phyloP scores from a whole-genome alignment of 805 yeast species.

The Ogataea salicorniae region DNA sequence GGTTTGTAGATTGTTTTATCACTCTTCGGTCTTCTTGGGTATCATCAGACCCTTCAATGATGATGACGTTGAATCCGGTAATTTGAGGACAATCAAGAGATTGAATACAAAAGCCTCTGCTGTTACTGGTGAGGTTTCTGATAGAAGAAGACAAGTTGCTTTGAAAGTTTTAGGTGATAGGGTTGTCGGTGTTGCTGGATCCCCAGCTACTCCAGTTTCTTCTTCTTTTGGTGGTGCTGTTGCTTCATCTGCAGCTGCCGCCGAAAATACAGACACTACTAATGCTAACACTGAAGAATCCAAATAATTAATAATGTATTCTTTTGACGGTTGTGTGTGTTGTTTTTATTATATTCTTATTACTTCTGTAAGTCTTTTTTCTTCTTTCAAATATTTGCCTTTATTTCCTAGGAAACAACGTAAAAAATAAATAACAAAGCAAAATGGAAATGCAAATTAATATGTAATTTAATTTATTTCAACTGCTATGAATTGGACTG shows the following conservation, averaged over 20 bases:
- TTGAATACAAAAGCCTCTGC: slow-evolving; percentile 28
- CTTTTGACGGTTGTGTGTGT: too few species aligned
- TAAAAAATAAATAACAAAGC: background rate
- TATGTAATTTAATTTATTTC: too few species aligned
- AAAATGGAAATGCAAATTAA: too few species aligned
- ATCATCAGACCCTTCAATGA: slow-evolving; percentile 59
- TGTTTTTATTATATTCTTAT: background rate
- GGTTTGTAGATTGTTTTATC: slow-evolving; percentile 40
- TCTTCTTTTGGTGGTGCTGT: background rate
- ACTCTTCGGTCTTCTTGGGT: slow-evolving; percentile 37
- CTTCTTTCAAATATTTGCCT: too few species aligned
- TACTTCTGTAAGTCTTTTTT: background rate
- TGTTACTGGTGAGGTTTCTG: slow-evolving; percentile 47
- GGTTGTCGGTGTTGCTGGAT: slow-evolving; percentile 7
- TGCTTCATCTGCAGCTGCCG: background rate
- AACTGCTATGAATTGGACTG: too few species aligned
- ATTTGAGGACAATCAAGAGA: slow-evolving; percentile 64
- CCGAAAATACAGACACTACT: slow-evolving; percentile 1
- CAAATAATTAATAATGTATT: background rate
- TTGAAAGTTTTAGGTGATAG: slow-evolving; percentile 65
- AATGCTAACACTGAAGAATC: background rate
- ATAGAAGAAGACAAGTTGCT: slow-evolving; percentile 74
- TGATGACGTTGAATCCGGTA: slow-evolving; percentile 67
- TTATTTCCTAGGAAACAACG: too few species aligned
- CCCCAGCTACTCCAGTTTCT: background rate